Percentiles rank a stretch among this genome's conserved stretches.
Conservation (phyloP, 2,329 filamentous ascomycete species). For the Achaetomium macrosporum region DNA sequence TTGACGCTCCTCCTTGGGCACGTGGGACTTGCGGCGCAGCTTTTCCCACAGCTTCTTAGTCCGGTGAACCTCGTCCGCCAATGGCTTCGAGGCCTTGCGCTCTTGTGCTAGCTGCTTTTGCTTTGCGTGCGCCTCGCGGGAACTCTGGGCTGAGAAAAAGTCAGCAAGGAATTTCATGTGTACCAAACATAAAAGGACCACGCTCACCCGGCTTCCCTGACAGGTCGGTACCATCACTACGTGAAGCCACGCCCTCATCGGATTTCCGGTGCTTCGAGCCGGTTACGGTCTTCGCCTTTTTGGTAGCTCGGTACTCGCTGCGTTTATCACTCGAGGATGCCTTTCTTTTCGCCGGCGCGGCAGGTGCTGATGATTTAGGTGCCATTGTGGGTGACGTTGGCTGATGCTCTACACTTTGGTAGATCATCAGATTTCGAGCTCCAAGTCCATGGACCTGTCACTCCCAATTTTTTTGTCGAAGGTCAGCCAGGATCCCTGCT, state of each 20-base stretch:
- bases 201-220: conserved; percentile 38
- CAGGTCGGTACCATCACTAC: conserved; percentile 39
- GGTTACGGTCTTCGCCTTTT: conserved; percentile 44
- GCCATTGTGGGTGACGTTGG: conserved; percentile 37
- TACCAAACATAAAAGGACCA: conserved; percentile 23
- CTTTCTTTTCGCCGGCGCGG: conserved; percentile 53
- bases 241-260: conserved; percentile 32
- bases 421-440: background rate
- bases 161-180: conserved; percentile 5
- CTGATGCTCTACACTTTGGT: background rate
- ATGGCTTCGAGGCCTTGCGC: conserved; percentile 85
- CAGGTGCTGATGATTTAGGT: conserved; percentile 39
- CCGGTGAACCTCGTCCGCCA: conserved; percentile 80
- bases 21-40: conserved; percentile 85
- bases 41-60: conserved; percentile 98
- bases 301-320: conserved; percentile 37
- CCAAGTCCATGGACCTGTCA: background rate
- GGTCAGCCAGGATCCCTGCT: conserved; percentile 13
- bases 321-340: conserved; percentile 40
- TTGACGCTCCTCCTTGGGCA: conserved; percentile 82
- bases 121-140: conserved; percentile 84
- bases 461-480: conserved; percentile 17
- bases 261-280: conserved; percentile 30
- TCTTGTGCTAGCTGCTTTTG: conserved; percentile 85
- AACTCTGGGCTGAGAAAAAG: conserved; percentile 49